These are phyloP conservation scores for Echinosophora koreensis DNA, from an alignment of 306 rosid genomes.

Conservation along the genomic window DNA sequence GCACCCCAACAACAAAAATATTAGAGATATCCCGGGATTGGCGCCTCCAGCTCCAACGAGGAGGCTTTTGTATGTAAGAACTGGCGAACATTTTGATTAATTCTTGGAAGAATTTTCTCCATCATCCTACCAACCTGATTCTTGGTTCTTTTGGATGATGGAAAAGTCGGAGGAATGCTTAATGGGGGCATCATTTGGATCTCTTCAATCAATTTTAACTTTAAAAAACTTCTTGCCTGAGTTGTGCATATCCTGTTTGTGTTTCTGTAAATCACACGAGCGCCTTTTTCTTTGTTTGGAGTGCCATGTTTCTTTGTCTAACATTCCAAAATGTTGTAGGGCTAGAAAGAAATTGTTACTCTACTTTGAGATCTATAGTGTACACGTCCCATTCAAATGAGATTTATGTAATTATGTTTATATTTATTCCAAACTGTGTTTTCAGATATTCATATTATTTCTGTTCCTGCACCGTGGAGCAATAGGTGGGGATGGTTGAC, in stretches of 20 bases:
- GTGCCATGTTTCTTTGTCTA: slow-evolving; percentile 45
- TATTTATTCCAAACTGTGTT: neutral
- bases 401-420: neutral
- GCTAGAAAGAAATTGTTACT: slow-evolving; percentile 3
- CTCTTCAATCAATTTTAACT: slow-evolving; percentile 24
- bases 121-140: slow-evolving; percentile 41
- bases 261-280: slow-evolving; percentile 56
- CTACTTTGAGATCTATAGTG: neutral
- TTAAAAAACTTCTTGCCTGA: slow-evolving; percentile 50
- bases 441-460: neutral
- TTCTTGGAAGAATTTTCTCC: slow-evolving; percentile 46
- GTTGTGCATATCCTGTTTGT: slow-evolving; percentile 66
- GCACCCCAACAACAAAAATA: slow-evolving; percentile 83
- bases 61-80: slow-evolving; percentile 84
- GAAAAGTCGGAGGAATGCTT: slow-evolving; percentile 38
- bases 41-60: slow-evolving; percentile 92
- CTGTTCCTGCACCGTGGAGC: neutral
- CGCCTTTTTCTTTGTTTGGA: slow-evolving; percentile 34
- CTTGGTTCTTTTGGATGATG: slow-evolving; percentile 15
- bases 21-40: slow-evolving; percentile 89
- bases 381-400: slow-evolving; percentile 30
- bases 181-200: slow-evolving; percentile 39
- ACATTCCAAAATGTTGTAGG: neutral
- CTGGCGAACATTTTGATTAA: slow-evolving; percentile 54
- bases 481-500: no score